Conservation (phyloP, 352 stramenopile species). For the Discostella stelligera region DNA sequence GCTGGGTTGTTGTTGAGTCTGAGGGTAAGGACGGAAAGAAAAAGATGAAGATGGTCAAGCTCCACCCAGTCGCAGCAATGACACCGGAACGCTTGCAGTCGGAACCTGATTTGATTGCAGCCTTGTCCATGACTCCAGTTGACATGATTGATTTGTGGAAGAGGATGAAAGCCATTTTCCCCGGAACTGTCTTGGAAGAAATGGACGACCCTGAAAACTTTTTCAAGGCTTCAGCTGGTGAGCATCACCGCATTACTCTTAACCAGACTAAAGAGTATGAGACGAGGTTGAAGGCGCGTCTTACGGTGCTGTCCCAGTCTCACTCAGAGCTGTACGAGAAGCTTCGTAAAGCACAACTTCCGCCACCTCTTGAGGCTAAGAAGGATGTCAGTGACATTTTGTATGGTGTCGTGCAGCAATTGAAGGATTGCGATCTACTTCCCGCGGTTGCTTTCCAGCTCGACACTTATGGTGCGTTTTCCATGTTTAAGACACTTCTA, state of each 20-base stretch:
- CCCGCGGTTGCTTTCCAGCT: slow-evolving; percentile 87
- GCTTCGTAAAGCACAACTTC: slow-evolving; percentile 64
- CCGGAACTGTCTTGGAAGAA: slow-evolving; percentile 86
- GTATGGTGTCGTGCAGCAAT: slow-evolving; percentile 78
- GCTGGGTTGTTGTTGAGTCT: slow-evolving; percentile 90
- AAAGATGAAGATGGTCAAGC: slow-evolving; percentile 79
- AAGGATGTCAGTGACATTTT: slow-evolving; percentile 74
- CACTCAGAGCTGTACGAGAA: slow-evolving; percentile 88
- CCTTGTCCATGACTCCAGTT: slow-evolving; percentile 91
- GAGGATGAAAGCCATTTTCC: slow-evolving; percentile 81
- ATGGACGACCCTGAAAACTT: slow-evolving; percentile 92
- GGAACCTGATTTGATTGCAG: slow-evolving; percentile 74
- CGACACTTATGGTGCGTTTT: slow-evolving; percentile 87
- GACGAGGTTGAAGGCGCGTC: slow-evolving; percentile 90
- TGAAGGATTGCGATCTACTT: slow-evolving; percentile 83
- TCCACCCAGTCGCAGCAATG: slow-evolving; percentile 85
- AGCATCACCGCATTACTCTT: slow-evolving; percentile 92
- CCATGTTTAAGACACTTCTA: slow-evolving; percentile 86
- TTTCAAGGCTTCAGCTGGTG: slow-evolving; percentile 83
- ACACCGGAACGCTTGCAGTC: slow-evolving; percentile 72
- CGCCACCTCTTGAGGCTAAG: slow-evolving; percentile 80
- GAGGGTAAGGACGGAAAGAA: slow-evolving; percentile 79
- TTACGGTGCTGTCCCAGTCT: slow-evolving; percentile 87
- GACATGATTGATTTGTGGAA: slow-evolving; percentile 96
- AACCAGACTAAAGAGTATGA: slow-evolving; percentile 98